Conservation (phyloP, 345 rosid species). For the Eucalyptus coolabah region DNA sequence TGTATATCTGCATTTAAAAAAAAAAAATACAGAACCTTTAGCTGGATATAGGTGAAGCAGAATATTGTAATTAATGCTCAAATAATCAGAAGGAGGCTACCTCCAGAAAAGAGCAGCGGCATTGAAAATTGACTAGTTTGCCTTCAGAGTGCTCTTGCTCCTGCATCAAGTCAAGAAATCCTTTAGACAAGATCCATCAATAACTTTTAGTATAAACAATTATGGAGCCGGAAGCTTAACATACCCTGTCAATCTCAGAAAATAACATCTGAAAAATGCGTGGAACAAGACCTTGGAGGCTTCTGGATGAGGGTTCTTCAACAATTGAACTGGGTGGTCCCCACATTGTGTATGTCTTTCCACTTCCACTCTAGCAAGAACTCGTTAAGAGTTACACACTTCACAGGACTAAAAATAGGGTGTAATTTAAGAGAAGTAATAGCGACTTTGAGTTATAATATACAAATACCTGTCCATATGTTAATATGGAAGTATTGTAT, state of each 20-base stretch:
- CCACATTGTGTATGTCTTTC: conserved; percentile 96
- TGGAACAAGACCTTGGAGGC: conserved; percentile 84
- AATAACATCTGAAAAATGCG: conserved; percentile 78
- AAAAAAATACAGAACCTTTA: neutral
- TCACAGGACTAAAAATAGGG: neutral
- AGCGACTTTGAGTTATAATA: neutral
- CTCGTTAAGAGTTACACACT: neutral
- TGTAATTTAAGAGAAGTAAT: neutral
- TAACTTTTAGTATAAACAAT: neutral
- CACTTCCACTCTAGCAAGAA: conserved; percentile 73
- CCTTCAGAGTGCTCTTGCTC: conserved; percentile 57
- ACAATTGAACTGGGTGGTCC: conserved; percentile 96
- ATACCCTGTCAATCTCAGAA: conserved; percentile 65
- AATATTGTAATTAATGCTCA: neutral
- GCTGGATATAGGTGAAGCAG: neutral
- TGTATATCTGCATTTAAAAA: conserved; percentile 54
- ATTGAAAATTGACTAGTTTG: conserved; percentile 75
- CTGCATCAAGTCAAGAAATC: conserved; percentile 17
- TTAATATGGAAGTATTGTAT: conserved; percentile 70
- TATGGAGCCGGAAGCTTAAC: conserved; percentile 1
- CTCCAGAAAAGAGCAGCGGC: conserved; percentile 98
- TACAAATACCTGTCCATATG: conserved; percentile 79
- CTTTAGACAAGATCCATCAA: neutral
- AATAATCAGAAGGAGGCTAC: conserved; percentile 11
- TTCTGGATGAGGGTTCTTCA: conserved; percentile 64